Base-by-base conservation (phyloP, 2,329 filamentous ascomycete genomes). In the Corniculantispora saksenae region DNA sequence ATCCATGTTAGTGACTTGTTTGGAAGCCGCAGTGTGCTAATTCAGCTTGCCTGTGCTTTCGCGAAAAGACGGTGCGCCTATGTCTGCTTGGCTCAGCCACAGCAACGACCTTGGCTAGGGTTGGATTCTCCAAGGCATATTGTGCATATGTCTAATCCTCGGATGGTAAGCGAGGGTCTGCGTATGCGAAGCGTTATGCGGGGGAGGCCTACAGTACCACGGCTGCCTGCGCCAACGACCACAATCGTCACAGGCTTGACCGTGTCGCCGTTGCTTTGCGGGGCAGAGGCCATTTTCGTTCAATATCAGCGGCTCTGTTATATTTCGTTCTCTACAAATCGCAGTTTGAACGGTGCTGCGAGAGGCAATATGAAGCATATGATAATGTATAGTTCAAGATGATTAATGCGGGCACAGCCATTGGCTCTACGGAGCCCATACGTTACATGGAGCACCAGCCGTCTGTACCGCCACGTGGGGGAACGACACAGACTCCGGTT, bases 141-240 rank as follows among this genome's bases (percentile, higher is more conserved):
- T 54, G 38, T 15, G 66, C 64, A 61, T 68, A 68, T 23, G 66
- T 68, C 66, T 68, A 6, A n/a, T 51, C 3, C 2, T 50, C 3
- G 5, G 3, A 29, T 7, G 21, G 32, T 56, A 19, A 63, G 53
- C 12, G 19, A 48, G 19, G 12, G 27, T 21, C 13, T 21, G n/a
- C 29, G 19, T 8, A 50, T 12, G 19, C 2, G 19, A 61, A 45
- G 19, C 13, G 21, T 23, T 43, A 32, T 58, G 32, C 47, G 27
- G 32, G 54, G 23, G 5, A 58, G 51, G 45, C 66, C 35, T 54
- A 66, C 64, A 29, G 62, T 60, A 15, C 66, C 66, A 51, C 66
- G 65, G 47, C 65, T 66, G 27, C 66, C 66, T 5, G 66, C 66
- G 47, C 66, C 66, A 5, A 68, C 65, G 10, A 68, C 65, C 6